Evolutionary conservation across 2,329 filamentous ascomycete species (phyloP), one percentile per base, ranked within the genome.

Genomic region (Curvularia spicifera): DNA sequence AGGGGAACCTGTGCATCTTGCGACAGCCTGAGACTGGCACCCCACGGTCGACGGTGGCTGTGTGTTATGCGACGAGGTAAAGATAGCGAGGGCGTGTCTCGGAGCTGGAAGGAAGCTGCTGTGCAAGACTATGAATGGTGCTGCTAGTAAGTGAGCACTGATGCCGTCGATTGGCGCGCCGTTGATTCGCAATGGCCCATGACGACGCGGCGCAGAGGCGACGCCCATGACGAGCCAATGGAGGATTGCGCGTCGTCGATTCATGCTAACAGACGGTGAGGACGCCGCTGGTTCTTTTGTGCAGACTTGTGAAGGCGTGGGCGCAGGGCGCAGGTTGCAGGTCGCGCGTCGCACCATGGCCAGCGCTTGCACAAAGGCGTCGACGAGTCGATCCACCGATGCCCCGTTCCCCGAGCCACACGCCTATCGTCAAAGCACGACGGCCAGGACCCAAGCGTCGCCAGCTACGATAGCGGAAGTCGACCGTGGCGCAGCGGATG

Each of bases 301-400:
- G 65, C 63, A 60, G 50, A 60, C 48, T 48, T 59, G 57, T 57
- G 53, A 61, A 43, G 56, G 35, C 35, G 54, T 26, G 52, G 49
- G 35, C 22, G 42, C 45, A 43, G 28, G 26, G 31, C 31, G 31
- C 29, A n/a, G 22, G 22, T 9, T 9, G 22, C 22, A 26, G 31
- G 44, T 46, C 51, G 51, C 55, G 35, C 42, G 56, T 59, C 50
- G 45, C 53, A 57, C 53, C 57, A 57, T 59, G 22, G 20, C 31
- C 24, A 39, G 45, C 54, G 57, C 51, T 58, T 51, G 44, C 29
- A 51, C 57, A 43, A 53, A 48, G 51, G n/a, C 51, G 54, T 43
- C 60, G 31, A 56, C 42, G 20, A 56, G 54, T 31, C 50, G 46
- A 51, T 48, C 22, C 45, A 39, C 49, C 42, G 35, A 46, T 56